Evolutionary conservation across 108 stramenopile species (phyloP).

Genomic region (Aurantiochytrium sp.): DNA sequence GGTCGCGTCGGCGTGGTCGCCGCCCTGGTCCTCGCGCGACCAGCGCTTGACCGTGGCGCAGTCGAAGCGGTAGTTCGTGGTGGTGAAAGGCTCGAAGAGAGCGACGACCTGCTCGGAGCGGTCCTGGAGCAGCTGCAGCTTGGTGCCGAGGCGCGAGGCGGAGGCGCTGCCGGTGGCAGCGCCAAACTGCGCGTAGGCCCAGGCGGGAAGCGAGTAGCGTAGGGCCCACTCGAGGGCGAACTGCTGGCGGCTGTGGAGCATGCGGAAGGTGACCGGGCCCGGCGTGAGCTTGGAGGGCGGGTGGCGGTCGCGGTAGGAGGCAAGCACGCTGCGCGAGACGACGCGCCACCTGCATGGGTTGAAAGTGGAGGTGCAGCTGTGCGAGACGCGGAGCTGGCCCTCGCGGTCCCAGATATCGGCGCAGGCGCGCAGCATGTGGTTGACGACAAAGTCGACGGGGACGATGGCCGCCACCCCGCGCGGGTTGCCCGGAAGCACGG

Average conservation of each 20-base stretch:
- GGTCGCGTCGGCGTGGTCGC: not conserved
- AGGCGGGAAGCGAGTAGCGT: not conserved
- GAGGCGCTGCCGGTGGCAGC: not conserved
- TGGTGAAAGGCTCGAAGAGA: not conserved
- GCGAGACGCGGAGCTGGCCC: not conserved
- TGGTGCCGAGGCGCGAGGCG: not conserved
- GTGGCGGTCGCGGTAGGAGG: not conserved
- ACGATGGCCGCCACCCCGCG: not conserved
- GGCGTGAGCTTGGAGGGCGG: not conserved
- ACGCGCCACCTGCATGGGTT: constrained; percentile 12
- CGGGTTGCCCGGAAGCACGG: not conserved
- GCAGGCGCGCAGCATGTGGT: constrained; percentile 27
- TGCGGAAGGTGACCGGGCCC: constrained; percentile 8
- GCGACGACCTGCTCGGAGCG: not conserved
- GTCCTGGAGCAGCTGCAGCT: not conserved
- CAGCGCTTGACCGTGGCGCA: not conserved
- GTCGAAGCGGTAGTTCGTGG: not conserved
- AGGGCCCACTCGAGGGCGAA: constrained; percentile 22
- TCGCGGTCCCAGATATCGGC: not conserved
- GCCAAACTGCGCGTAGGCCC: not conserved
- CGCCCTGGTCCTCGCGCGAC: not conserved
- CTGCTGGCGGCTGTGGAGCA: constrained; percentile 18
- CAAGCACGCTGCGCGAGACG: not conserved
- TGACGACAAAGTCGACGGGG: constrained; percentile 22
- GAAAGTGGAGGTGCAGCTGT: constrained; percentile 27